phyloP scores from a whole-genome alignment of 1,284 basidiomycete species.

The Irpex rosettiformis region DNA sequence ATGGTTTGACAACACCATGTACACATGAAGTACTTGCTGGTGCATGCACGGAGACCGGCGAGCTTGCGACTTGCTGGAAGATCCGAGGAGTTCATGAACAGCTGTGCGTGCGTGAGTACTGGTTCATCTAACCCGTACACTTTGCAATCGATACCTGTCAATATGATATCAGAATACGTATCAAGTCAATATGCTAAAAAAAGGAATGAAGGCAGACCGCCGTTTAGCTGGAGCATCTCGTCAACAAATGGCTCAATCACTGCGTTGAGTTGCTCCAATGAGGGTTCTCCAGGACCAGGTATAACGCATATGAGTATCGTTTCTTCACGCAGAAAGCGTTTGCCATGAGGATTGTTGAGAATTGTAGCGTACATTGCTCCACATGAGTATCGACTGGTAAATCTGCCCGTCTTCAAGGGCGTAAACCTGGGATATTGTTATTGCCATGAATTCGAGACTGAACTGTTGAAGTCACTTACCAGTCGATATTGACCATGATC shows the following conservation, averaged over 20 bases:
- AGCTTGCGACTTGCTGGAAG: conserved; percentile 19
- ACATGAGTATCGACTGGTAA: neutral
- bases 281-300: neutral
- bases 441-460: too few relatives aligned
- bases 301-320: neutral
- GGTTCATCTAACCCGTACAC: neutral
- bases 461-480: conserved; percentile 12
- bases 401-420: neutral
- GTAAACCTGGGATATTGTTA: conserved; percentile 2
- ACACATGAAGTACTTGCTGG: conserved; percentile 4
- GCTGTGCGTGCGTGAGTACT: conserved; percentile 6
- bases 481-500: conserved; percentile 20
- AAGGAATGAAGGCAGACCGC: too few relatives aligned
- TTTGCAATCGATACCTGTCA: too few relatives aligned
- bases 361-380: neutral
- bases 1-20: conserved; percentile 8
- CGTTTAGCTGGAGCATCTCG: neutral
- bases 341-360: neutral
- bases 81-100: conserved; percentile 15
- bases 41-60: conserved; percentile 6
- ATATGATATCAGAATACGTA: too few relatives aligned
- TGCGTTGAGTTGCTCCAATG: neutral
- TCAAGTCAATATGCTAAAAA: too few relatives aligned
- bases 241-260: neutral
- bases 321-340: neutral